Evolutionary conservation across 1,139 yeast genomes (phyloP).

Genomic region (Suhomyces chickasaworum): DNA sequence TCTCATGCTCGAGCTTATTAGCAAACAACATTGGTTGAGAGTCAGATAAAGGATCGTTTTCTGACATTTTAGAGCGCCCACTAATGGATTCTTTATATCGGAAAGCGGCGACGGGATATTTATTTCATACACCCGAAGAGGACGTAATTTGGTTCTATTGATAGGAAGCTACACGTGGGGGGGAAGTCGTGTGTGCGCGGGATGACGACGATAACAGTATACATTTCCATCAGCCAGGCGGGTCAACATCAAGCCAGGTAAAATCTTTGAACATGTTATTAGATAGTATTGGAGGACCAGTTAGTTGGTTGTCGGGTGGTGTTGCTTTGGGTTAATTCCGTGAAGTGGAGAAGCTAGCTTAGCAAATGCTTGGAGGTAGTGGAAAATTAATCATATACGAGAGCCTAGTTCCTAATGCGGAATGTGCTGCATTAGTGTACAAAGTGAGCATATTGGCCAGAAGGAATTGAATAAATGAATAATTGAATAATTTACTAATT

Average conservation of each 20-base stretch:
- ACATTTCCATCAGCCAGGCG: not conserved
- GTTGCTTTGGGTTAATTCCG: not conserved
- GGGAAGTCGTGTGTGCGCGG: constrained; percentile 4
- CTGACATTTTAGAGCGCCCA: constrained; percentile 5
- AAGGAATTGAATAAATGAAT: not conserved
- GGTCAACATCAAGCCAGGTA: no score
- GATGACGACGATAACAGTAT: not conserved
- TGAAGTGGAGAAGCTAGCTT: not conserved
- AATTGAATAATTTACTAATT: no score
- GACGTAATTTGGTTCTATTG: not conserved
- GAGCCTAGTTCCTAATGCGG: not conserved
- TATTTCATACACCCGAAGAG: constrained; percentile 2
- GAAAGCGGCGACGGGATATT: constrained; percentile 7
- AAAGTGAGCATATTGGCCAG: not conserved
- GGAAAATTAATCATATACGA: constrained; percentile 1
- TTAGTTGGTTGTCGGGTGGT: no score
- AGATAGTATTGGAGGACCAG: no score
- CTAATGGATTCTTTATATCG: constrained; percentile 4
- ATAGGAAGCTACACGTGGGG: constrained; percentile 4
- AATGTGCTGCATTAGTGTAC: constrained; percentile 1
- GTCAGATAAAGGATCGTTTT: constrained; percentile 5
- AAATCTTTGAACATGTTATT: no score
- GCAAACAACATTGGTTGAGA: constrained; percentile 72
- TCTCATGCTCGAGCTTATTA: constrained; percentile 76
- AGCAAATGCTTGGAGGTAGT: not conserved